phyloP scores from a whole-genome alignment of 2,329 filamentous ascomycete genomes.

The Lachnum nothofagi region DNA sequence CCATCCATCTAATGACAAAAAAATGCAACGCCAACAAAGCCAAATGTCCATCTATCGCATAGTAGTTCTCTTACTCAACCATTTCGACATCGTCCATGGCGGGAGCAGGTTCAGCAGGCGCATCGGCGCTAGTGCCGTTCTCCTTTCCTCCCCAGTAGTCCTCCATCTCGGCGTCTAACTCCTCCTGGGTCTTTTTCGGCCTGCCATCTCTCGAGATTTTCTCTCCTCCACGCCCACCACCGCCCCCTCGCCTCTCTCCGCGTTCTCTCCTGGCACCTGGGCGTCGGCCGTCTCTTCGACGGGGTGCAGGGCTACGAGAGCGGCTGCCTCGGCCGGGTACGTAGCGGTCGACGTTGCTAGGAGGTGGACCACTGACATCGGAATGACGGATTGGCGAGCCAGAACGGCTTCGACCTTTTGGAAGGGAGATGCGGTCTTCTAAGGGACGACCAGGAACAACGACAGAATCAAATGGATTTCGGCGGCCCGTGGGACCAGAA shows the following conservation, averaged over 20 bases:
- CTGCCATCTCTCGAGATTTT: constrained; percentile 44
- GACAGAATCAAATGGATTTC: constrained; percentile 54
- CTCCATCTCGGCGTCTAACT: constrained; percentile 94
- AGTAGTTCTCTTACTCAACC: constrained; percentile 41
- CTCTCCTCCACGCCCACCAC: constrained; percentile 39
- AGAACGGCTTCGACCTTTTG: constrained; percentile 55
- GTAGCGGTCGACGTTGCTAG: constrained; percentile 33
- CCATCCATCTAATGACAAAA: no score
- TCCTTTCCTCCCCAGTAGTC: constrained; percentile 71
- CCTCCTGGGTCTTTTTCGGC: constrained; percentile 80
- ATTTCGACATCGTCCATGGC: constrained; percentile 61
- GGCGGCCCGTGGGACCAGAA: constrained; percentile 39
- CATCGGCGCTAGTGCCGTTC: constrained; percentile 29
- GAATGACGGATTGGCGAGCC: constrained; percentile 43
- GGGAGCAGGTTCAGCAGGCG: constrained; percentile 31
- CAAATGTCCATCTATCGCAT: not conserved
- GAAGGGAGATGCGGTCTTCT: constrained; percentile 54
- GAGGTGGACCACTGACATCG: constrained; percentile 31
- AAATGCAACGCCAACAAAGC: no score
- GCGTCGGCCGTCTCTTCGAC: constrained; percentile 48
- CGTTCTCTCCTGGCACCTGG: constrained; percentile 40
- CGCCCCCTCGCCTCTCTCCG: constrained; percentile 37
- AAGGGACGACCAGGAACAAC: constrained; percentile 53
- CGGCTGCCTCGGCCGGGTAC: constrained; percentile 38
- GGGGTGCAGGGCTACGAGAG: constrained; percentile 56